Evolutionary conservation across 305 asterid genomes (phyloP).

Genomic region (Fraxinus platypoda): DNA sequence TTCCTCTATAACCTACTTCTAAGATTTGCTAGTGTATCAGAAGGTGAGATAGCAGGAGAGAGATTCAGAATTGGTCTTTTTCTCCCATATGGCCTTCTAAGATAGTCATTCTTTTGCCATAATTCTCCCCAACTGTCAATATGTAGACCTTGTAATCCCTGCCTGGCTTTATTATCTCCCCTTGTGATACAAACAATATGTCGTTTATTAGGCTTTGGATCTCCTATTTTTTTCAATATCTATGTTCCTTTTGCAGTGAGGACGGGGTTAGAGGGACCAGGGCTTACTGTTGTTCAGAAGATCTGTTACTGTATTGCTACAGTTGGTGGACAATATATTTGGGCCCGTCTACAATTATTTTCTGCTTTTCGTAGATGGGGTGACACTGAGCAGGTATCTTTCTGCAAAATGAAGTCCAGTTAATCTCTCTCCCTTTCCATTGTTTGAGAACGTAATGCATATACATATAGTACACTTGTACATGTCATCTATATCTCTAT

Average conservation of each 20-base stretch:
- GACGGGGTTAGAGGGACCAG: conserved; percentile 86
- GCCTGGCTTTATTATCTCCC: not conserved
- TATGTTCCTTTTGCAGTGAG: conserved; percentile 37
- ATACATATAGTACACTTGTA: not conserved
- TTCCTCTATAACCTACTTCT: not conserved
- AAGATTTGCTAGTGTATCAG: not conserved
- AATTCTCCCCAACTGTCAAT: not conserved
- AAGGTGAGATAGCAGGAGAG: not conserved
- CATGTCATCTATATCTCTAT: not conserved
- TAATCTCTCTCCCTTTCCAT: not conserved
- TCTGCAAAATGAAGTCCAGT: conserved; percentile 3
- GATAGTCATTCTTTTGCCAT: not conserved
- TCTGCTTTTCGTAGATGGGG: conserved; percentile 99
- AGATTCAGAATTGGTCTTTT: not conserved
- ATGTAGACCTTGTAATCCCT: not conserved
- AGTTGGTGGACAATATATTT: conserved; percentile 90
- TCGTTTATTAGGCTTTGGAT: not conserved
- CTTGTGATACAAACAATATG: not conserved
- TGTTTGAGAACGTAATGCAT: not conserved
- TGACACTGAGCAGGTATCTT: conserved; percentile 81
- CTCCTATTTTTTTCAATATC: not conserved
- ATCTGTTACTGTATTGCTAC: conserved; percentile 86
- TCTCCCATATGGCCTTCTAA: not conserved
- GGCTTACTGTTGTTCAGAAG: conserved; percentile 83
- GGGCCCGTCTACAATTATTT: conserved; percentile 89